These are phyloP conservation scores for Zea mays DNA, from an alignment of 176 grass and related monocot species.

Conservation along the genomic window Zm-B73-REFERENCE-NAM-5.0 NC_050105.1:82630001-82630500, in stretches of 20 bases:
- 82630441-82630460: background rate
- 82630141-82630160: conserved; percentile 93
- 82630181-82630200: conserved; percentile 62
- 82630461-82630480: conserved; percentile 56
- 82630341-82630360: no score
- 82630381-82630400: no score
- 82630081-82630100: conserved; percentile 19
- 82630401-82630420: no score
- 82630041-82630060: background rate
- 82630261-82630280: no score
- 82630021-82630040: background rate
- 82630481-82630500: conserved; percentile 94
- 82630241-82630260: conserved; percentile 58
- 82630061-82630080: background rate
- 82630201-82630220: conserved; percentile 81
- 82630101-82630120: conserved; percentile 53
- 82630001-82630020: conserved; percentile 27
- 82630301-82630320: no score
- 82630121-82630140: conserved; percentile 55
- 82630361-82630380: no score
- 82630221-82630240: conserved; percentile 81
- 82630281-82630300: no score
- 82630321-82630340: no score
- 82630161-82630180: conserved; percentile 54
- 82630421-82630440: background rate